These are phyloP conservation scores for Boechera divaricarpa DNA, from an alignment of 345 rosid species.

Conservation along the genomic window DNA sequence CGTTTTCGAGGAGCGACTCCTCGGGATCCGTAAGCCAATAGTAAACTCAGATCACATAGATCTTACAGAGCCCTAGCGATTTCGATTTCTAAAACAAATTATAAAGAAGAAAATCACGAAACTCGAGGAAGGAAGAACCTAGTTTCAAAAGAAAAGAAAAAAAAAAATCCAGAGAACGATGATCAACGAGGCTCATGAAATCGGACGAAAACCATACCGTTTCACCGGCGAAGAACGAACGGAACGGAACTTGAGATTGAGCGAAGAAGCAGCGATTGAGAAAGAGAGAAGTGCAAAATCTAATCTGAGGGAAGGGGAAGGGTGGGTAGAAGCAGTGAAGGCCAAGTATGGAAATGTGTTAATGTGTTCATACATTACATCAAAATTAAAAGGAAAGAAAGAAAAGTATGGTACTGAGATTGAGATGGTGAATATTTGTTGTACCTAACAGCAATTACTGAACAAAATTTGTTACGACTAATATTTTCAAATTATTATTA, in stretches of 20 bases:
- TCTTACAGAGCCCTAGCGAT: slow-evolving; percentile 27
- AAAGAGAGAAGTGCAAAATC: background rate
- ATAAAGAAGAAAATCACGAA: slow-evolving; percentile 4
- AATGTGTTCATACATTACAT: slow-evolving; percentile 21
- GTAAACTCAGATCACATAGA: slow-evolving; percentile 43
- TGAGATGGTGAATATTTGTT: slow-evolving; percentile 41
- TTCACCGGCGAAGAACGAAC: slow-evolving; percentile 15
- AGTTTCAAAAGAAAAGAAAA: background rate
- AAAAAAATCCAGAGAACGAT: background rate
- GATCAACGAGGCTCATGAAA: slow-evolving; percentile 12
- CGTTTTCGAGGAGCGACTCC: slow-evolving; percentile 35
- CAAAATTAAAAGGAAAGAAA: background rate
- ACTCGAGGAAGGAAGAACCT: slow-evolving; percentile 19
- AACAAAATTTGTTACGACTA: slow-evolving; percentile 29
- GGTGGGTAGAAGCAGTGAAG: slow-evolving; percentile 35
- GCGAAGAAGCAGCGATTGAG: slow-evolving; percentile 23
- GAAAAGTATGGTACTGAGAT: slow-evolving; percentile 18
- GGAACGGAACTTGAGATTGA: slow-evolving; percentile 8
- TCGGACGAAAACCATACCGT: slow-evolving; percentile 33
- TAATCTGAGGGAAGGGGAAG: slow-evolving; percentile 19
- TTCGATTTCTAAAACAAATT: background rate
- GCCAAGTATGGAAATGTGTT: slow-evolving; percentile 37
- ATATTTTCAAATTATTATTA: background rate
- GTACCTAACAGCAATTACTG: slow-evolving; percentile 42
- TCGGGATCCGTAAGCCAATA: slow-evolving; percentile 36